Evolutionary conservation across 2,329 filamentous ascomycete genomes (phyloP), one percentile per base, ranked within the genome.

Genomic region (Knufia petricola): DNA sequence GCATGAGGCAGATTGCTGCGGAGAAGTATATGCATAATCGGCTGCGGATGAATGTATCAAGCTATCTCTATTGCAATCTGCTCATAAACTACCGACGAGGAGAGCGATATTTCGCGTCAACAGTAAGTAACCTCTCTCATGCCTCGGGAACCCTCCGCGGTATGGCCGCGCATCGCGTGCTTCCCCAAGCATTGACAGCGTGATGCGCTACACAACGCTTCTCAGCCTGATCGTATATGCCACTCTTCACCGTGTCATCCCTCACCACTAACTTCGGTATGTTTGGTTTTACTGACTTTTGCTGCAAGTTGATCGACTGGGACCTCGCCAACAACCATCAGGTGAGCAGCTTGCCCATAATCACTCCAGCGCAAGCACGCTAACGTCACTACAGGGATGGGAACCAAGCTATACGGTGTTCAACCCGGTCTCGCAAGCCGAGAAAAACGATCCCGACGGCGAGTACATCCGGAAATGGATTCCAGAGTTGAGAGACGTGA

Each of bases 401-500:
- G 70, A 75, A 59, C 73, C 72, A 1, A 66, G 62, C 17, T 75
- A 73, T 49, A 74, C 72, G 0, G 72, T 90, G 43, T 90, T 92
- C 67, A 90, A 90, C 59, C 85, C 85, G 1, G 63, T 84, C 46
- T 65, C 83, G 15, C 85, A 90, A 68, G 84, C 81, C 52, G 83
- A 88, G 70, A 87, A 81, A 66, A 89, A 88, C 58, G 86, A 92
- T 61, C 69, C 74, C 0, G 69, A 81, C 0, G 86, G 85, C 0
- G 75, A 77, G 15, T 90, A 55, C 47, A 89, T 90, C 50, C 73
- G 82, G 41, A 79, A 78, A 55, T 90, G 85, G 85, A 70, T 90
- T 2, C 78, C 79, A 0, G 85, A 92, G 66, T 66, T 92, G 52
- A 70, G 64, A 28, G 71, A 63, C 0, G 65, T 87, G 2, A 61